Conservation (phyloP, 169 alveolate species). For the Neospora caninum region DNA sequence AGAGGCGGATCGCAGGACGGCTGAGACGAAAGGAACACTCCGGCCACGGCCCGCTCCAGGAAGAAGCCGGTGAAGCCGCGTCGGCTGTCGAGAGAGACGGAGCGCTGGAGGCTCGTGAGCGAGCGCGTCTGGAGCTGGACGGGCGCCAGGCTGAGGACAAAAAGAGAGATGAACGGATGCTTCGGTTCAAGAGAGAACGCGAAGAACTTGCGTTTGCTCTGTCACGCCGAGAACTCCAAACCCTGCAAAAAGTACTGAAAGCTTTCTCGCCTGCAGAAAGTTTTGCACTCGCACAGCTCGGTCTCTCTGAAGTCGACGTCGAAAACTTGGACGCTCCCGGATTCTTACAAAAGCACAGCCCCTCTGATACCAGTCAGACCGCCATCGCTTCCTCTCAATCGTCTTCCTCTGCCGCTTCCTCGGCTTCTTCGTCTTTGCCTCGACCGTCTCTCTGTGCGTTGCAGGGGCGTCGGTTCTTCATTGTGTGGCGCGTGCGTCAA, state of each 20-base stretch:
- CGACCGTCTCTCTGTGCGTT: background rate
- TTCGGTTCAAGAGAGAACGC: too few species aligned
- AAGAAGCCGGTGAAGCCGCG: background rate
- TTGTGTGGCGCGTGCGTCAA: background rate
- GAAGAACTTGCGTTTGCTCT: background rate
- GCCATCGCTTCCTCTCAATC: background rate
- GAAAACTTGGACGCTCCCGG: background rate
- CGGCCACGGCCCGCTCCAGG: background rate
- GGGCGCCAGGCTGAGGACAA: too few species aligned
- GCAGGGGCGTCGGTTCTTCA: background rate
- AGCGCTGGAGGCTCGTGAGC: too few species aligned
- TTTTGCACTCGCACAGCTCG: constrained; percentile 16
- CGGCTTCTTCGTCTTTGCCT: background rate
- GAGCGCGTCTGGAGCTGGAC: constrained; percentile 20
- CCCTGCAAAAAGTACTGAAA: background rate
- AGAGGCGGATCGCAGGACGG: too few species aligned
- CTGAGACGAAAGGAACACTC: too few species aligned
- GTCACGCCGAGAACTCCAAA: background rate
- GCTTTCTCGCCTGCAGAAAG: constrained; percentile 6
- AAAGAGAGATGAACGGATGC: too few species aligned
- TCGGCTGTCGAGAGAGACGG: background rate
- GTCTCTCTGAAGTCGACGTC: background rate
- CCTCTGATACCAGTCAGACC: background rate
- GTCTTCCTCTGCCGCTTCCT: background rate
- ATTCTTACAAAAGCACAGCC: background rate